Conservation (phyloP, 352 stramenopile species). For the Aphanomyces invadans region DNA sequence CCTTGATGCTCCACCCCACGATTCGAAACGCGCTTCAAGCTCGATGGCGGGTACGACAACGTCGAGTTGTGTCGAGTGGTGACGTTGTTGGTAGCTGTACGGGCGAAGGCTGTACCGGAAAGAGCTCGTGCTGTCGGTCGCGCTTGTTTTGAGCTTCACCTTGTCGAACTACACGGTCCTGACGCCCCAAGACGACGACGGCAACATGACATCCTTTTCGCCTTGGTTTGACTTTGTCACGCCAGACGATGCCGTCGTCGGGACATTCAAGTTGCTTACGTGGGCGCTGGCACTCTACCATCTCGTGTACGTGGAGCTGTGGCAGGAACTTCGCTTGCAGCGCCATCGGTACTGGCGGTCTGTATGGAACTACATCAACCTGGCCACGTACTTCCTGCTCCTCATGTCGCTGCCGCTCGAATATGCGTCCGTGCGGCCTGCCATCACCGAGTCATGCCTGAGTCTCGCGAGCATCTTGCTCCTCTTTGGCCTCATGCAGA, state of each 20-base stretch:
- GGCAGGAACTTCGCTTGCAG: slow-evolving; percentile 43
- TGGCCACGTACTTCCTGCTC: slow-evolving; percentile 44
- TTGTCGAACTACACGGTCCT: slow-evolving; percentile 40
- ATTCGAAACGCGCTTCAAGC: slow-evolving; percentile 44
- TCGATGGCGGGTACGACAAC: slow-evolving; percentile 42
- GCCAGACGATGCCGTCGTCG: slow-evolving; percentile 37
- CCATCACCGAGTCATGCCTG: slow-evolving; percentile 35
- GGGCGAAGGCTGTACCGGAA: slow-evolving; percentile 33
- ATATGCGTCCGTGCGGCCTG: slow-evolving; percentile 28
- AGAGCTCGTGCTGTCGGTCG: slow-evolving; percentile 37
- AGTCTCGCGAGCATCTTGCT: slow-evolving; percentile 46
- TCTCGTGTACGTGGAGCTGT: slow-evolving; percentile 51
- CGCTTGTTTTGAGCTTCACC: slow-evolving; percentile 50
- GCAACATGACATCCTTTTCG: slow-evolving; percentile 22
- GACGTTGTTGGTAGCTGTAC: slow-evolving; percentile 30
- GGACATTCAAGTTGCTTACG: slow-evolving; percentile 36
- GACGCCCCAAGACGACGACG: background rate
- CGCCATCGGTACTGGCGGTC: slow-evolving; percentile 41
- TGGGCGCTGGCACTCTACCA: slow-evolving; percentile 44
- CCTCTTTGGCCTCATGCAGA: slow-evolving; percentile 49
- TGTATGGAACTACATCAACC: slow-evolving; percentile 46
- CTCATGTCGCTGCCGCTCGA: slow-evolving; percentile 43
- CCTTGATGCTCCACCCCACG: slow-evolving; percentile 37
- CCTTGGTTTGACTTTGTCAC: slow-evolving; percentile 39
- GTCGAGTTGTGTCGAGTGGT: background rate